A percentile compares a stretch with the other conserved stretches of the same genome.
phyloP scores from a whole-genome alignment of 192 early-diverging fungal species.

The Coemansia sp. region DNA sequence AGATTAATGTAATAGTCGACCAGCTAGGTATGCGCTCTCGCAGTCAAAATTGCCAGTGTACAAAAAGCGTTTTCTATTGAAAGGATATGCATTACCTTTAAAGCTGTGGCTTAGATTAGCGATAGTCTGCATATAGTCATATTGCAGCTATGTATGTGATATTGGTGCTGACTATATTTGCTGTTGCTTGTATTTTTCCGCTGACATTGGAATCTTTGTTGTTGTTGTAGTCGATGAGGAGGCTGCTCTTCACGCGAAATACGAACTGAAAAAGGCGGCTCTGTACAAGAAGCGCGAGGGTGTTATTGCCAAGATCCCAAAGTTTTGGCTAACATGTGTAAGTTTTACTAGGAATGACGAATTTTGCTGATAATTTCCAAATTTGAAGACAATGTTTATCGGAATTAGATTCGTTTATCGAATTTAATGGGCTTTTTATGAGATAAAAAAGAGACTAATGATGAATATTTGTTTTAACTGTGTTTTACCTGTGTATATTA shows the following conservation, averaged over 20 bases:
- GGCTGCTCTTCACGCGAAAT: conserved; percentile 53
- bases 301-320: conserved; percentile 56
- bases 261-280: conserved; percentile 50
- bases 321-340: conserved; percentile 61
- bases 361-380: no score
- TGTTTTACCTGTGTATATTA: not conserved
- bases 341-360: conserved; percentile 10
- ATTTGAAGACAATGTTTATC: no score
- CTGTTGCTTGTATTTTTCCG: not conserved
- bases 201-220: not conserved
- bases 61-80: not conserved
- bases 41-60: not conserved
- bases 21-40: conserved; percentile 30
- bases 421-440: no score
- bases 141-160: not conserved
- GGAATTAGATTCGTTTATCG: no score
- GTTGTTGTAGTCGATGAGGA: conserved; percentile 48
- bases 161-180: not conserved
- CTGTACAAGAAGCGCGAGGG: conserved; percentile 59
- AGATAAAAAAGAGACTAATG: not conserved
- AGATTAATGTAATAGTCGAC: conserved; percentile 46
- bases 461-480: not conserved
- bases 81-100: not conserved
- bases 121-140: not conserved
- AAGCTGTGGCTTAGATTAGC: not conserved